Base-by-base conservation (phyloP, 768 basidiomycete species). In the Astraeus odoratus region DNA sequence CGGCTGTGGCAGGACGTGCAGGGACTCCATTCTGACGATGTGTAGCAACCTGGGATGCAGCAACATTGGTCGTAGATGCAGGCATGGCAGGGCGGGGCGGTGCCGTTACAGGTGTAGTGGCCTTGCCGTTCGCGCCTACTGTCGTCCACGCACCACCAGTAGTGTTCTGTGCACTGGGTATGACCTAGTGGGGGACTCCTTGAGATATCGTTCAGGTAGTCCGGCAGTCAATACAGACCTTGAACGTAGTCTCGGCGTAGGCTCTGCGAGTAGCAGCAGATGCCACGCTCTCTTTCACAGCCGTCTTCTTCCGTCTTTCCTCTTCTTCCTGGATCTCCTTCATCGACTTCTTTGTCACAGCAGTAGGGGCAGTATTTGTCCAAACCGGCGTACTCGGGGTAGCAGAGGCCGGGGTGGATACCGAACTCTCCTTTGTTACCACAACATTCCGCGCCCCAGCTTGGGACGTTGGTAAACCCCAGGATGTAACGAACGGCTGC, bases 251-350 rank as follows among this genome's bases (percentile, higher is more conserved):
- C 47, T 92, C 90, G 4, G 87, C 88, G 56, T 94, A 86, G 4
- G 74, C 83, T 42, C 88, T 73, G 58, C 84, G 78, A 7, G 77
- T 70, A 30, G 75, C 74, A 18, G 75, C 70, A 10, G 77, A 67
- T 8, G 74, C 74, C 43, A 71, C 70, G 43, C 73, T 79, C 51
- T 86, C 80, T 61, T 82, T 83, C 6, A 69, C 65, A 1, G 72
- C 72, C 23, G 67, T 55, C 64, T 82, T 86, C 72, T 91, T 93
- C 50, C 85, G 76, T 51, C 71, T 77, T 65, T 95, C 91, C 59
- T 99, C 96, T 56, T 99, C 96, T 65, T 98, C 95, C 59, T 95
- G 90, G 31, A 99, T 99, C 70, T 99, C 93, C 71, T 95, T 97
- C 83, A 99, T 84, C 2, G 89, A 88, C 74, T 92, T 96, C 73